Base-by-base conservation (phyloP, 148 eudicot species). In the Arbutus unedo region DNA sequence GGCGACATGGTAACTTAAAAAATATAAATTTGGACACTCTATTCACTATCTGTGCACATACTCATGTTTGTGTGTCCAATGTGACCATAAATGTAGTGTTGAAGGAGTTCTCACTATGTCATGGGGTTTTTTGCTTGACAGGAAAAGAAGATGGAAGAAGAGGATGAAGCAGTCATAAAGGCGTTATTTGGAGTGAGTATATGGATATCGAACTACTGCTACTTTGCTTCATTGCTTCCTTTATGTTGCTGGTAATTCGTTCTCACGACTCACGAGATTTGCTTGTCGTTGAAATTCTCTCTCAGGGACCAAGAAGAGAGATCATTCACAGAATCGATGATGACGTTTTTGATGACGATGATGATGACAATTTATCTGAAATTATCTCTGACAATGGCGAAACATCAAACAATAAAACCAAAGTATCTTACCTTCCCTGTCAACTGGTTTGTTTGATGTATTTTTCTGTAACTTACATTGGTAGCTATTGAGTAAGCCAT, bases 121-220 rank as follows among this genome's bases (percentile, higher is more conserved):
- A 19, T 56, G 57, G 25, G n/a, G 21, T 77, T 77, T 43, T 38
- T 3, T 16, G 6, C 44, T 19, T 48, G 45, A 74, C 88, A 95
- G 96, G 95, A 89, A 81, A 88, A 83, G 83, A 90, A 89, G 79
- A 78, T 96, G 82, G 93, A 91, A 73, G 98, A 96, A 84, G 92
- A 92, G 84, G 98, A 96, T 90, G 98, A 96, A 86, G 97, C 93
- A 68, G 93, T 91, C 16, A 91, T 96, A 83, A 94, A 84, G 87
- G 86, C 93, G 74, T 79, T 94, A 73, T 96, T 91, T 76, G 86
- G 90, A 31, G 98, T 90, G 41, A 90, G 93, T 87, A 41, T 57
- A 60, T 4, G 5, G 8, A 51, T 77, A 66, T 77, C 16, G 7
- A 49, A 49, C 72, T 84, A 43, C 31, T 51, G 23, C 25, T 74